phyloP scores from a whole-genome alignment of 2,329 filamentous ascomycete genomes.

The Sporothrix pseudoabietina region DNA sequence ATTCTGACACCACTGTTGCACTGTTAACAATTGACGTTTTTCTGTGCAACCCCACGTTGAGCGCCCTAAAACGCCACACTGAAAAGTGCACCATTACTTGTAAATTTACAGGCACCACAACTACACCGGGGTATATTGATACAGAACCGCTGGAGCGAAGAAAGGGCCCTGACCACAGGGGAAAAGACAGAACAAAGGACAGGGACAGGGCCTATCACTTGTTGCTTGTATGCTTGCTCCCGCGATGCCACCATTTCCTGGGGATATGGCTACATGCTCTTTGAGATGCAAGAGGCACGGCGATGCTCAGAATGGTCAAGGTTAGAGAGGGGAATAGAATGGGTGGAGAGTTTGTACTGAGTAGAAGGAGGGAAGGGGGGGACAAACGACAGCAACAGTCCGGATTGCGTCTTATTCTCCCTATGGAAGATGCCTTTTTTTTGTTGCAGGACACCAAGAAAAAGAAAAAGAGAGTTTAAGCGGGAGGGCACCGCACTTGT shows the following conservation, averaged over 20 bases:
- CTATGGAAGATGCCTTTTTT: constrained; percentile 8
- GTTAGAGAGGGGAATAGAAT: background rate
- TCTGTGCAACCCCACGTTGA: background rate
- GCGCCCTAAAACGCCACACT: constrained; percentile 10
- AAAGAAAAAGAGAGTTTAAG: background rate
- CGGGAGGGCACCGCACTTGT: background rate
- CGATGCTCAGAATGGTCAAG: background rate
- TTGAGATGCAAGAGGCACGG: background rate
- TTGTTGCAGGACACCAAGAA: background rate
- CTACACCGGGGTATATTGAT: background rate
- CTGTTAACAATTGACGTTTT: background rate
- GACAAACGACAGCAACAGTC: background rate
- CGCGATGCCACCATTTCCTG: constrained; percentile 28
- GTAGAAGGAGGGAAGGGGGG: background rate
- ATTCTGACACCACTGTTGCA: background rate
- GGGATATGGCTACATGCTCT: constrained; percentile 23
- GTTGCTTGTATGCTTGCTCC: background rate
- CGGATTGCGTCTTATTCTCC: constrained; percentile 15
- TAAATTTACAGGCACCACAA: constrained; percentile 7
- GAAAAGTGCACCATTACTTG: background rate
- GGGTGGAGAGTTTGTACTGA: background rate
- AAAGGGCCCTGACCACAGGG: background rate
- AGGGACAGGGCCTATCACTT: background rate
- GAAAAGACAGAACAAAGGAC: background rate
- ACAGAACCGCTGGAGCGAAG: too few relatives aligned